phyloP scores from a whole-genome alignment of 495 filamentous ascomycete genomes.

The Cryomyces minteri region DNA sequence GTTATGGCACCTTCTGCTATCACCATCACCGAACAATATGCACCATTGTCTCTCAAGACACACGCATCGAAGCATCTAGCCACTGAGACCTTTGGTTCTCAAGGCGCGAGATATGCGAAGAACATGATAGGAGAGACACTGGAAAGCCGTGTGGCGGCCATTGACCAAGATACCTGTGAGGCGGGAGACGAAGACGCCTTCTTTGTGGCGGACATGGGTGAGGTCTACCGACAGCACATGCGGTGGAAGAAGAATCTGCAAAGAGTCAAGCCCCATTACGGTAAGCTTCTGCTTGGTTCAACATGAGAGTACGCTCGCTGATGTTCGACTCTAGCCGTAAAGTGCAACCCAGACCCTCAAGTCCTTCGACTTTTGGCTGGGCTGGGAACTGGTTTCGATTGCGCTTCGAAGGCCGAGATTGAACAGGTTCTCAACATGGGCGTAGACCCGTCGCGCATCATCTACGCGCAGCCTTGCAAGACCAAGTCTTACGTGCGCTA shows the following conservation, averaged over 20 bases:
- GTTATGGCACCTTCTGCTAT: conserved; percentile 62
- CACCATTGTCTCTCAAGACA: conserved; percentile 9
- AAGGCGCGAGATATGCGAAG: conserved; percentile 15
- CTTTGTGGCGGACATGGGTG: conserved; percentile 94
- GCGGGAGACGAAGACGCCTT: conserved; percentile 91
- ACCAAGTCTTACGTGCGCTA: conserved; percentile 93
- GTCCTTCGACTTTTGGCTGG: conserved; percentile 72
- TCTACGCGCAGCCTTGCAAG: conserved; percentile 99
- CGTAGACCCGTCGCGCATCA: conserved; percentile 80
- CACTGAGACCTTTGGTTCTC: too few relatives aligned
- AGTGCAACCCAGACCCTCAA: conserved; percentile 90
- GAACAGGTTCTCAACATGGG: conserved; percentile 72
- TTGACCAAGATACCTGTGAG: conserved; percentile 72
- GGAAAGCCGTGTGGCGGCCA: conserved; percentile 57
- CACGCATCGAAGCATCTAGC: neutral
- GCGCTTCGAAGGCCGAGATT: conserved; percentile 92
- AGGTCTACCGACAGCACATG: conserved; percentile 96
- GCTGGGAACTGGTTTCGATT: conserved; percentile 92
- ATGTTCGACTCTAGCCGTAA: conserved; percentile 19
- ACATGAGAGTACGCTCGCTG: conserved; percentile 8
- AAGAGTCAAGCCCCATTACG: conserved; percentile 91
- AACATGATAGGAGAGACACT: conserved; percentile 58
- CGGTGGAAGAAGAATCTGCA: conserved; percentile 92
- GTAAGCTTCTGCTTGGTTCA: conserved; percentile 28
- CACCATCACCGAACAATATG: conserved; percentile 25